Evolutionary conservation across 2,329 filamentous ascomycete species (phyloP).

Genomic region (Sclerotinia minor): DNA sequence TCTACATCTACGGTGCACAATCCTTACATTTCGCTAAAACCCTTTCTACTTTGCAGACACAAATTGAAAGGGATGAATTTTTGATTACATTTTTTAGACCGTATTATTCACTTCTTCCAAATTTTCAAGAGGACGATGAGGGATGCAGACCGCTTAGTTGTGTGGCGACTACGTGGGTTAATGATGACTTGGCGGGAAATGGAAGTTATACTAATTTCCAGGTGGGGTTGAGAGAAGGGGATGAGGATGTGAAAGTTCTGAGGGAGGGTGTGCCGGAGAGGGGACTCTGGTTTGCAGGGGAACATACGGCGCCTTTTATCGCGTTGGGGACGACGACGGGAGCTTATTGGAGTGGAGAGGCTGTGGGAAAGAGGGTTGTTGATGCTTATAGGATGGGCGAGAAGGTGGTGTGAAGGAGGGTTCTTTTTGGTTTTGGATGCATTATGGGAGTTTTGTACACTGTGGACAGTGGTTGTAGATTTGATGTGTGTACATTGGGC

Average conservation of each 20-base stretch:
- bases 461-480: background rate
- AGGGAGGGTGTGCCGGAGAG: constrained; percentile 38
- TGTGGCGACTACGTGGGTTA: constrained; percentile 64
- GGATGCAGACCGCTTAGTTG: constrained; percentile 55
- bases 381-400: constrained; percentile 50
- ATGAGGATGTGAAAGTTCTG: constrained; percentile 58
- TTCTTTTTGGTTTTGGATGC: background rate
- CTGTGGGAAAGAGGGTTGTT: constrained; percentile 65
- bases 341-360: constrained; percentile 81
- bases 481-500: background rate
- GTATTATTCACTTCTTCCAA: constrained; percentile 64
- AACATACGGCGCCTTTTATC: constrained; percentile 84
- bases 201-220: constrained; percentile 72
- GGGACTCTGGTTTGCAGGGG: constrained; percentile 64
- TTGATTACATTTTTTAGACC: constrained; percentile 55
- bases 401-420: background rate
- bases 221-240: constrained; percentile 56
- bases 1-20: constrained; percentile 57
- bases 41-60: constrained; percentile 28
- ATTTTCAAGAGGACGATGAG: constrained; percentile 49
- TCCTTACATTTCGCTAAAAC: constrained; percentile 41
- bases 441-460: background rate
- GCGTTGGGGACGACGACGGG: constrained; percentile 86
- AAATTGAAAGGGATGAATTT: constrained; percentile 38
- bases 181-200: constrained; percentile 64